Base-by-base conservation (phyloP, 805 yeast genomes). In the Candida taoyuanica region DNA sequence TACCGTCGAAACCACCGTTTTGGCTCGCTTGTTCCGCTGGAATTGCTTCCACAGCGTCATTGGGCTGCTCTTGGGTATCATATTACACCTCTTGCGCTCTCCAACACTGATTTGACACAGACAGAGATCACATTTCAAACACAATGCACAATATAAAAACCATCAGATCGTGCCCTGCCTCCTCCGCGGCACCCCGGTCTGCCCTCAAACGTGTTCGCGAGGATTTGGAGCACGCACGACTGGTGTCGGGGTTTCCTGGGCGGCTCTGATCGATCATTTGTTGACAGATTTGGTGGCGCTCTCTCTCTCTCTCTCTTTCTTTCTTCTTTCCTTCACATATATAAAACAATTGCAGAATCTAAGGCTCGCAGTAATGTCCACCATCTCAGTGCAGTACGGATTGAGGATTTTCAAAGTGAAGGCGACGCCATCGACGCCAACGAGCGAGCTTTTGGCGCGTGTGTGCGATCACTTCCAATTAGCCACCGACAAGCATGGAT, bases 391-490 rank as follows among this genome's bases (percentile, higher is more conserved):
- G 1, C 40, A 48, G 5, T 58, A 67, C 44, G 60, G 64, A 1
- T 57, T 65, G 31, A 55, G 49, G 31, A 50, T 58, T 1, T 56
- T 56, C 44, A 68, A 59, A 39, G 45, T 55, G 24, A 63, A 59
- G 34, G 58, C 60, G 2, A 41, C 63, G 1, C 65, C 71, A 1
- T 59, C 64, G 4, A 60, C 61, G 13, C 49, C 62, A 1, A 45
- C 71, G 29, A 55, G 60, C 17, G 70, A 69, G 25, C 59, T 68
- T 1, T 43, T 70, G 7, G 45, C 46, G 5, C 53, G 57, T 25
- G 59, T 65, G n/a, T 51, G 67, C 16, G 36, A 42, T 1, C 66
- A 67, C 42, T 71, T 70, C 48, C 62, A 62, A 27, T 36, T 72
- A 26, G 38, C 57, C 18, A 15, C 49, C 17, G 41, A 46, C 30